phyloP scores from a whole-genome alignment of 2,329 filamentous ascomycete species.

The Colletotrichum scovillei region DNA sequence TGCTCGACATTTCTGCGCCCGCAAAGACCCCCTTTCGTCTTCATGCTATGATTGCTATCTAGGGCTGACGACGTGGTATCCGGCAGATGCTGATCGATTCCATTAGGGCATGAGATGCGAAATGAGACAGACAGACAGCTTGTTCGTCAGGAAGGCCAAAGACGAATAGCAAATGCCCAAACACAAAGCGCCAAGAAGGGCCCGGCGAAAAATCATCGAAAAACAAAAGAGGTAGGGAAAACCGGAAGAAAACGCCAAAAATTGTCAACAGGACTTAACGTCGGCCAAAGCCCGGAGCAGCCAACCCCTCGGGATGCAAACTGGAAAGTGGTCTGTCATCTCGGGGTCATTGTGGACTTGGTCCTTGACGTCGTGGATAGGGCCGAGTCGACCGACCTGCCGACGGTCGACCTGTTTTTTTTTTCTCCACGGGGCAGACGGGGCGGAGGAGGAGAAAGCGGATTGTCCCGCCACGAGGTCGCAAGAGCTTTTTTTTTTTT shows the following conservation, averaged over 20 bases:
- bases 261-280: not conserved
- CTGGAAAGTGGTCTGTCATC: slow-evolving; percentile 21
- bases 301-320: slow-evolving; percentile 21
- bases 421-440: slow-evolving; percentile 24
- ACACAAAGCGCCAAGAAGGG: not conserved
- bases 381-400: slow-evolving; percentile 14
- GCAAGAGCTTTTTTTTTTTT: not conserved
- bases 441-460: slow-evolving; percentile 4
- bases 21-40: not conserved
- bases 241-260: not conserved
- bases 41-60: not conserved
- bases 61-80: not conserved
- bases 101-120: not conserved
- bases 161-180: not conserved
- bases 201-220: not conserved
- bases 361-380: slow-evolving; percentile 15
- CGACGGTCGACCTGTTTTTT: slow-evolving; percentile 3
- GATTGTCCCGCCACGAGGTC: slow-evolving; percentile 2
- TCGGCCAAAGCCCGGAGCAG: slow-evolving; percentile 30
- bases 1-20: not conserved
- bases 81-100: not conserved
- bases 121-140: not conserved
- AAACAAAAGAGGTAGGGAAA: not conserved
- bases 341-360: slow-evolving; percentile 34
- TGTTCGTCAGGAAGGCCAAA: not conserved